These are phyloP conservation scores for Meredithiella fracta DNA, from an alignment of 2,329 filamentous ascomycete species.

Conservation along the genomic window DNA sequence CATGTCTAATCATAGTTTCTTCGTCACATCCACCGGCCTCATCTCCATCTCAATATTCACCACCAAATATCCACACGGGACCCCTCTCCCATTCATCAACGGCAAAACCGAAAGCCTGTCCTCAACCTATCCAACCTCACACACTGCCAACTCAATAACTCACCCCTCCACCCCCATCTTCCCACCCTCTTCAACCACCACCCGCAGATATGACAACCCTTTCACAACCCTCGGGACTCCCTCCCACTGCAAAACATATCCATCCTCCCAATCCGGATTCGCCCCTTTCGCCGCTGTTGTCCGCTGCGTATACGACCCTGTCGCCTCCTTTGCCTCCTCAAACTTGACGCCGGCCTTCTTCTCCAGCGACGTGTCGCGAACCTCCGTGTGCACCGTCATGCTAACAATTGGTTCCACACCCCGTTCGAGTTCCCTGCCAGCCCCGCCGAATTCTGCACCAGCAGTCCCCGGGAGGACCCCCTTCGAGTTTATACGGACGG, in stretches of 20 bases:
- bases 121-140: constrained; percentile 42
- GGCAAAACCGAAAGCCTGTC: constrained; percentile 38
- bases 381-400: constrained; percentile 68
- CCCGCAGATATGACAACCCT: constrained; percentile 48
- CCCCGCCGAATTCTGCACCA: background rate
- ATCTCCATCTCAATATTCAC: constrained; percentile 33
- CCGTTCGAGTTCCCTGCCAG: background rate
- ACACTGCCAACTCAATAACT: constrained; percentile 36
- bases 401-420: constrained; percentile 50
- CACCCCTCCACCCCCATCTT: background rate
- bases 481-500: constrained; percentile 15
- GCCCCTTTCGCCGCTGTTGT: constrained; percentile 39
- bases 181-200: constrained; percentile 2
- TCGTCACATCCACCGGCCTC: background rate
- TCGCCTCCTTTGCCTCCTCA: constrained; percentile 21
- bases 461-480: constrained; percentile 14
- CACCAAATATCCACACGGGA: constrained; percentile 31
- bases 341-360: constrained; percentile 11
- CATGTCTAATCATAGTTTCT: background rate
- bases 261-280: constrained; percentile 46
- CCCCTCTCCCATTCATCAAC: constrained; percentile 31
- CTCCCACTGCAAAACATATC: constrained; percentile 41
- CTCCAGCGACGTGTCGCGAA: constrained; percentile 23
- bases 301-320: constrained; percentile 41
- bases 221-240: constrained; percentile 44